Base-by-base conservation (phyloP, 495 filamentous ascomycete species). In the Penicillium ochrochloron region DNA sequence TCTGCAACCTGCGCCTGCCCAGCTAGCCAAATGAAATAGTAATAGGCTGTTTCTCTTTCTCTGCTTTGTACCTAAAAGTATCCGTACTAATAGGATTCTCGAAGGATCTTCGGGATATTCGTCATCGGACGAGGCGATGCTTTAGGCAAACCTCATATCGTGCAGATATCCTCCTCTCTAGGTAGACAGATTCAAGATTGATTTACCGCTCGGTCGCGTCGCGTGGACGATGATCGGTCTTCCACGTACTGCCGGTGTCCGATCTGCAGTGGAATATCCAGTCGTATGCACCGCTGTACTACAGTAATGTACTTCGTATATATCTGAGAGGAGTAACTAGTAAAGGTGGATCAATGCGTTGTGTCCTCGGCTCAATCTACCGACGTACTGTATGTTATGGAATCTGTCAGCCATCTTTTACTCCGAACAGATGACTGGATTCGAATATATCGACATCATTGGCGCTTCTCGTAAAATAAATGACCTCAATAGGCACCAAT, bases 251-350 rank as follows among this genome's bases (percentile, higher is more conserved):
- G 51, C 11, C 51, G 44, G 44, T 23, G 27, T 54, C 51, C 58
- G 59, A 63, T 44, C 65, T 64, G 65, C 61, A 44, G 65, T 67
- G 65, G 57, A 64, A 64, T 27, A 33, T n/a, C 53, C 53, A 31
- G n/a, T 31, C 8, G 53, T 34, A 35, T 48, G 12, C 44, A 48
- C 19, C 44, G 8, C 21, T 52, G 48, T 31, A 15, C 48, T 52
- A 25, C 17, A 27, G 25, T 46, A 53, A 14, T 11, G 56, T 57
- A 54, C 6, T 44, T 48, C 48, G 29, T 17, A 31, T 54, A 34
- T 53, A n/a, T n/a, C n/a, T n/a, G n/a, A 1, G 2, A 29, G 50
- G 25, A 29, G 50, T 14, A 21, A n/a, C 5, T 53, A 33, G 50
- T 33, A 25, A 21, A 12, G 21, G 11, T 52, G 41, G 39, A 35